Percentiles rank a stretch among this genome's conserved stretches.
Evolutionary conservation across 768 basidiomycete genomes (phyloP).

Genomic region (Tubosaeta sp.): DNA sequence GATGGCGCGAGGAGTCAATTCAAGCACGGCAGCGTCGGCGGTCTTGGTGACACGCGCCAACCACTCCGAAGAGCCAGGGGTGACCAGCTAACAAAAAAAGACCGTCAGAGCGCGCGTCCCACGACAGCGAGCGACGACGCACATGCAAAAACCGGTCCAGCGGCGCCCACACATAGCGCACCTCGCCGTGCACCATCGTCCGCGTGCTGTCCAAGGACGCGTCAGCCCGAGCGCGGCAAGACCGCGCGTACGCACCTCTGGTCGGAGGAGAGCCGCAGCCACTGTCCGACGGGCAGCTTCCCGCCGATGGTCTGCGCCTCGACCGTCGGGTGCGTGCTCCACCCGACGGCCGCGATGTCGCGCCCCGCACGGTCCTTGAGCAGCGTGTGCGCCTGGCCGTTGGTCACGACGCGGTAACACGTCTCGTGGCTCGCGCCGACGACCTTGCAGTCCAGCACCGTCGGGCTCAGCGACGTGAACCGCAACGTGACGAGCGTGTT

Average conservation of each 20-base stretch:
- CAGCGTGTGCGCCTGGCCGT: conserved; percentile 51
- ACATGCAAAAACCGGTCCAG: conserved; percentile 51
- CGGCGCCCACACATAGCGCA: conserved; percentile 54
- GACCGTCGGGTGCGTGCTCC: conserved; percentile 45
- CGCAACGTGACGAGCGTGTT: conserved; percentile 39
- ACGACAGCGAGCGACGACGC: conserved; percentile 17
- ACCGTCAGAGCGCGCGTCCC: not conserved
- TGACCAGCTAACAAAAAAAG: conserved; percentile 40
- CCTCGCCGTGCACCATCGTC: conserved; percentile 48
- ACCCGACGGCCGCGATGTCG: conserved; percentile 54
- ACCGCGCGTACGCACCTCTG: conserved; percentile 30
- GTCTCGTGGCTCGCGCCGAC: conserved; percentile 47
- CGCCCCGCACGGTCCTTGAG: conserved; percentile 46
- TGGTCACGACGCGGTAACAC: conserved; percentile 48
- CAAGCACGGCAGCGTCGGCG: conserved; percentile 44
- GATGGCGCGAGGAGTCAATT: conserved; percentile 53
- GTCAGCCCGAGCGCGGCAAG: not conserved
- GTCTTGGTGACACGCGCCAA: conserved; percentile 49
- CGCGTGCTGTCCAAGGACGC: conserved; percentile 19
- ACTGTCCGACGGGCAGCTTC: conserved; percentile 47
- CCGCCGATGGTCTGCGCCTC: conserved; percentile 49
- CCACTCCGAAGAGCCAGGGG: conserved; percentile 35
- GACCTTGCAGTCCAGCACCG: conserved; percentile 52
- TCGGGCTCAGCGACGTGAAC: conserved; percentile 48
- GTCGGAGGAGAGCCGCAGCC: conserved; percentile 52